Base-by-base conservation (phyloP, 2,329 filamentous ascomycete species). In the Aspergillus fructus region DNA sequence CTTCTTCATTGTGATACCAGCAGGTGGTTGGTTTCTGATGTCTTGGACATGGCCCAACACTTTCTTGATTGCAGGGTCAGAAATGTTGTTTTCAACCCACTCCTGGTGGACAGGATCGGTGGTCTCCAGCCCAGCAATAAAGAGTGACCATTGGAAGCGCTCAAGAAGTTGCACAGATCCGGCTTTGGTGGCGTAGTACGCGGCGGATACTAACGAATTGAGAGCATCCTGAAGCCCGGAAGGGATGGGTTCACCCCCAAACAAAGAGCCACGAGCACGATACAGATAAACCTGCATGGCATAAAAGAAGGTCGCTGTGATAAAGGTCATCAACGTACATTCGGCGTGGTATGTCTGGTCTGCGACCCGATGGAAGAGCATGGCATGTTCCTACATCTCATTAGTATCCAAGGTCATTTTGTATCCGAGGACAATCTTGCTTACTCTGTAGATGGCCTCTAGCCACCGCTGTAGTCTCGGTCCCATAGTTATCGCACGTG, bases 101-200 rank as follows among this genome's bases (percentile, higher is more conserved):
- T 47, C 50, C 21, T 46, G 47, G 24, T 60, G 58, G 9, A 60
- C 55, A 12, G 55, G 55, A 37, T 60, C 58, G 24, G 45, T 41
- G 5, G 43, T 53, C n/a, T 60, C 58, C 9, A 60, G 9, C 8
- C 42, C 51, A 12, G 45, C 47, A 13, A 60, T 60, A 5, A 60
- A 55, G 5, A 60, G 42, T 11, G 58, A 57, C 58, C 58, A 60
- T 27, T 60, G 55, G 17, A 58, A 60, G n/a, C 58, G 47, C 19
- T 60, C 58, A 40, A 60, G 47, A 1, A 60, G 43, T 40, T 55
- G 55, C 12, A 58, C 47, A n/a, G 55, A 34, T 2, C 58, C 55
- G 7, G 42, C 30, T 5, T 40, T 30, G 5, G 57, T 30, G n/a
- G 58, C 42, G 8, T 55, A 34, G n/a, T 58, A 60, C 4, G 58